These are phyloP conservation scores for Myrica gale DNA, from an alignment of 306 rosid species.

Conservation along the genomic window DNA sequence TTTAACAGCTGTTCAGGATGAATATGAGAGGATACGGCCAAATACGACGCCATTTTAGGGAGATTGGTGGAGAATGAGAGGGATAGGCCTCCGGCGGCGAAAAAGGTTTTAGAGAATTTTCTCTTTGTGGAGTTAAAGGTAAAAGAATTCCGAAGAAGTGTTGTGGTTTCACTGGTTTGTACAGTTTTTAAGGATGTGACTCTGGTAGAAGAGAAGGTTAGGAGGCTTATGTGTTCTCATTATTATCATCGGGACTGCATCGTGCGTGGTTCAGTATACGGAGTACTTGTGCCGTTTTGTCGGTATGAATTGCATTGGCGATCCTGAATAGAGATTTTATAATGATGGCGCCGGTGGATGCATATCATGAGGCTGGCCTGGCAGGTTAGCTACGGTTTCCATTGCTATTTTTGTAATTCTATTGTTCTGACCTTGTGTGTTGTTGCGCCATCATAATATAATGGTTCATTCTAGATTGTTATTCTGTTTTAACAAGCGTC, in stretches of 20 bases:
- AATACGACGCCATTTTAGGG: too few species aligned
- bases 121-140: not conserved
- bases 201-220: conserved; percentile 62
- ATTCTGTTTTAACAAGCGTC: too few species aligned
- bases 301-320: conserved; percentile 77
- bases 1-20: conserved; percentile 4
- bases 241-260: conserved; percentile 86
- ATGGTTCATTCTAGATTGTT: too few species aligned
- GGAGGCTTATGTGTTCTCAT: conserved; percentile 77
- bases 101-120: not conserved
- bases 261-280: conserved; percentile 80
- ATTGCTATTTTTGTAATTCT: conserved; percentile 12
- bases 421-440: too few species aligned
- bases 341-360: conserved; percentile 42
- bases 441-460: too few species aligned
- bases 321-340: conserved; percentile 75
- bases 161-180: conserved; percentile 47
- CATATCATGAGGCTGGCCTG: conserved; percentile 37
- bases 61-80: not conserved
- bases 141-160: not conserved
- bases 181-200: conserved; percentile 77
- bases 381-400: conserved; percentile 29
- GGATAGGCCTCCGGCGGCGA: not conserved
- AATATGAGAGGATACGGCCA: not conserved
- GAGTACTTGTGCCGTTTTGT: conserved; percentile 79